phyloP scores from a whole-genome alignment of 1,284 basidiomycete genomes.

The Cutaneotrichosporon mucoides region DNA sequence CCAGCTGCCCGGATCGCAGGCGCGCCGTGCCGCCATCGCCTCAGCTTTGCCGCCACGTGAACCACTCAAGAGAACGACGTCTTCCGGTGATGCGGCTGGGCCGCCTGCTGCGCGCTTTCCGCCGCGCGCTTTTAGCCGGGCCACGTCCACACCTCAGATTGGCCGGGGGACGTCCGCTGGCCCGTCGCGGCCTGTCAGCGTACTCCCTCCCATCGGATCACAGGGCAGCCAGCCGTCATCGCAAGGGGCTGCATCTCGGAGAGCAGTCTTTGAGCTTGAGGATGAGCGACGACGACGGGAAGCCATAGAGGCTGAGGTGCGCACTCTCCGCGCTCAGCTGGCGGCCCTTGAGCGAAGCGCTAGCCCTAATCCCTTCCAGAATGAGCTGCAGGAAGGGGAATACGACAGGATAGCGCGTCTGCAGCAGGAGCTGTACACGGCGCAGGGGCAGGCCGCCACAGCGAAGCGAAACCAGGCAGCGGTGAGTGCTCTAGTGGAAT shows the following conservation, averaged over 20 bases:
- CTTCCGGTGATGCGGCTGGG: neutral
- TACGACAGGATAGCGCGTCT: slow-evolving; percentile 6
- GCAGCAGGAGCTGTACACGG: slow-evolving; percentile 30
- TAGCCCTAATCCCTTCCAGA: neutral
- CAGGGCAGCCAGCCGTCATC: slow-evolving; percentile 25
- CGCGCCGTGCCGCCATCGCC: slow-evolving; percentile 14
- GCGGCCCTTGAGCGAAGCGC: neutral
- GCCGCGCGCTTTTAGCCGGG: slow-evolving; percentile 24
- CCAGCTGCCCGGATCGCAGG: slow-evolving; percentile 13
- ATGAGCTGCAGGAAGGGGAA: neutral
- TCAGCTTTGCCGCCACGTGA: neutral
- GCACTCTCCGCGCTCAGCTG: slow-evolving; percentile 6
- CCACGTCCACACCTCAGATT: slow-evolving; percentile 31
- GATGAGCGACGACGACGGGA: slow-evolving; percentile 29
- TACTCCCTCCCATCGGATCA: slow-evolving; percentile 32
- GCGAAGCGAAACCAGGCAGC: slow-evolving; percentile 30
- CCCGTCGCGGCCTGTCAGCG: slow-evolving; percentile 6
- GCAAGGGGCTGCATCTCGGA: slow-evolving; percentile 31
- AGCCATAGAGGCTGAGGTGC: slow-evolving; percentile 9
- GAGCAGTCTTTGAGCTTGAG: slow-evolving; percentile 33
- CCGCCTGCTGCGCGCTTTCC: neutral
- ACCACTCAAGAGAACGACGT: slow-evolving; percentile 17
- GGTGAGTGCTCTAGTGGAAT: slow-evolving; percentile 17
- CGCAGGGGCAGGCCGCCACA: slow-evolving; percentile 34
- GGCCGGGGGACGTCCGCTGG: slow-evolving; percentile 9